phyloP scores from a whole-genome alignment of 2,329 filamentous ascomycete genomes.

The Arthrobotrys conoides region DNA sequence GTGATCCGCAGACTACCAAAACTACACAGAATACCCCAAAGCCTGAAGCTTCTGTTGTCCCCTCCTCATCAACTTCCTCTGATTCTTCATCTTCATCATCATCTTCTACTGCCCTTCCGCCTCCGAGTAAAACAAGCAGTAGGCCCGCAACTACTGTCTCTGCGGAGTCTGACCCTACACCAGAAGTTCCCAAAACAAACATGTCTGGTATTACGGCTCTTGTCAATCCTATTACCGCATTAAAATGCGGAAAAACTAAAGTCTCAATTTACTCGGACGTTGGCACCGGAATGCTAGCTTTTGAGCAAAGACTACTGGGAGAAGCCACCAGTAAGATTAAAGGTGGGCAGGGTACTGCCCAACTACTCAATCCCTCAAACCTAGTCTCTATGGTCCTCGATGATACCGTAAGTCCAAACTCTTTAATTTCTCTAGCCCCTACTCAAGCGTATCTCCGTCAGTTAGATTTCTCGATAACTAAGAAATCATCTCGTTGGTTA shows the following conservation, averaged over 20 bases:
- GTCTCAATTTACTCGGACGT: constrained; percentile 4
- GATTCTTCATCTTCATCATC: too few species aligned
- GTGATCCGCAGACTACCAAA: too few species aligned
- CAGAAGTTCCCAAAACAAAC: neutral
- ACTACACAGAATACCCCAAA: too few species aligned
- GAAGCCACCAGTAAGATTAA: neutral
- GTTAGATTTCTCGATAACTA: too few species aligned
- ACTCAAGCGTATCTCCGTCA: too few species aligned
- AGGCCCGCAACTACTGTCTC: too few species aligned
- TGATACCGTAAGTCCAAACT: constrained; percentile 2
- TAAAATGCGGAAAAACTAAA: constrained; percentile 15
- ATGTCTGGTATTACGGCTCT: constrained; percentile 1
- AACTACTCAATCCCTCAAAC: neutral
- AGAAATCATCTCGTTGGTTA: neutral
- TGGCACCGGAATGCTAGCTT: neutral
- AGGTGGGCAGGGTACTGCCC: neutral
- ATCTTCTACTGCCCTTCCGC: too few species aligned
- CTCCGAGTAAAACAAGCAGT: too few species aligned
- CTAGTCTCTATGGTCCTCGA: constrained; percentile 10
- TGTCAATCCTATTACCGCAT: constrained; percentile 1
- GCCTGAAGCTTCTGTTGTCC: too few species aligned
- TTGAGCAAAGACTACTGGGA: constrained; percentile 12
- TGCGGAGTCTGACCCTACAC: too few species aligned
- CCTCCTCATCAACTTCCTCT: too few species aligned
- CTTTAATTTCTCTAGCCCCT: too few species aligned